These are phyloP conservation scores for Kodamaea restingae DNA, from an alignment of 805 yeast genomes.

Conservation along the genomic window DNA sequence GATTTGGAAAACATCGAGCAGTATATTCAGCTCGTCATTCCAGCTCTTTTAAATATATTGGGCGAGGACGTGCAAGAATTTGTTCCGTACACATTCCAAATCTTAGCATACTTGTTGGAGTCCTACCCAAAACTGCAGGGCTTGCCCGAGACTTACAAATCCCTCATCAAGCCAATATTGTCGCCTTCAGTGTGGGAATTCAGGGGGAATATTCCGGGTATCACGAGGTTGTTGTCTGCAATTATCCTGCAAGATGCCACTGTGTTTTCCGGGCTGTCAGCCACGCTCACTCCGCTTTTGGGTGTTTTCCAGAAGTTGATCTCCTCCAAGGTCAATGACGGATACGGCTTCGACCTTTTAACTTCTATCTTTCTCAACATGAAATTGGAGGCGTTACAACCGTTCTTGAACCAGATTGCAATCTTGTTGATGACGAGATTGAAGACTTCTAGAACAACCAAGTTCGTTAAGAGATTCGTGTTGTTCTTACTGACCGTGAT, in stretches of 20 bases:
- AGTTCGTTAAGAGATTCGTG: slow-evolving; percentile 67
- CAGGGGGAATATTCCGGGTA: slow-evolving; percentile 90
- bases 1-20: slow-evolving; percentile 22
- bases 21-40: slow-evolving; percentile 55
- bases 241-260: slow-evolving; percentile 50
- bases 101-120: slow-evolving; percentile 76
- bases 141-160: slow-evolving; percentile 63
- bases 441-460: slow-evolving; percentile 77
- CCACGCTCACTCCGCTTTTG: slow-evolving; percentile 64
- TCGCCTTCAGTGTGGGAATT: slow-evolving; percentile 94
- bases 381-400: slow-evolving; percentile 46
- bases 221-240: slow-evolving; percentile 72
- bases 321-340: slow-evolving; percentile 78
- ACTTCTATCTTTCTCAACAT: slow-evolving; percentile 61
- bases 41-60: slow-evolving; percentile 61
- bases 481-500: slow-evolving; percentile 46
- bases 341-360: slow-evolving; percentile 78
- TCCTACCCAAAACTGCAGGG: slow-evolving; percentile 43
- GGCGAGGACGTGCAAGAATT: slow-evolving; percentile 90
- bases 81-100: slow-evolving; percentile 87
- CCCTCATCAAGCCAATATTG: slow-evolving; percentile 72
- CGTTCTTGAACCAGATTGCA: slow-evolving; percentile 67
- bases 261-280: slow-evolving; percentile 31
- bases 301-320: slow-evolving; percentile 96
- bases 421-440: slow-evolving; percentile 73